These are phyloP conservation scores for Phialophora verrucosa DNA, from an alignment of 2,329 filamentous ascomycete genomes.

Conservation along the genomic window DNA sequence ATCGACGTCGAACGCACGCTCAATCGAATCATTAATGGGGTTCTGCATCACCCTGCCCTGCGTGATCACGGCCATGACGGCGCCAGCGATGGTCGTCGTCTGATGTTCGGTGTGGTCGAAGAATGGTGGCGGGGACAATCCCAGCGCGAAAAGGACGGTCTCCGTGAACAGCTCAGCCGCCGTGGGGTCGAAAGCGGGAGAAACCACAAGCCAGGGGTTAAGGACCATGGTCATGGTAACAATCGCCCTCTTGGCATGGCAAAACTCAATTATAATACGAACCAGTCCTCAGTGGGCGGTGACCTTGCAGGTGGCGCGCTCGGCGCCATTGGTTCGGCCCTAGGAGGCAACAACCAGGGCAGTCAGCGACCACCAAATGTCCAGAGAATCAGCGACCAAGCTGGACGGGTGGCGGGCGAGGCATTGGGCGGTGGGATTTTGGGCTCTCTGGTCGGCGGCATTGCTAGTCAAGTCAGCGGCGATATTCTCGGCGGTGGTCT, in stretches of 20 bases:
- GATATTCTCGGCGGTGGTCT: slow-evolving; percentile 66
- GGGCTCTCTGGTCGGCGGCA: slow-evolving; percentile 68
- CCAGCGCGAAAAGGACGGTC: slow-evolving; percentile 66
- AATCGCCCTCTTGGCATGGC: slow-evolving; percentile 79
- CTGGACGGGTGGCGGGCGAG: slow-evolving; percentile 61
- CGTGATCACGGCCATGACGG: slow-evolving; percentile 72
- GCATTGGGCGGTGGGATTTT: slow-evolving; percentile 69
- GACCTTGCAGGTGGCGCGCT: slow-evolving; percentile 43
- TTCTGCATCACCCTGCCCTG: slow-evolving; percentile 87
- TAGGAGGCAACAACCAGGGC: slow-evolving; percentile 29
- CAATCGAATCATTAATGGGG: slow-evolving; percentile 77
- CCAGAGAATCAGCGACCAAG: slow-evolving; percentile 25
- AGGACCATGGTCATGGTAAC: slow-evolving; percentile 85
- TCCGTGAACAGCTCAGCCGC: slow-evolving; percentile 76
- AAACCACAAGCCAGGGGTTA: slow-evolving; percentile 85
- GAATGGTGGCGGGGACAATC: slow-evolving; percentile 79
- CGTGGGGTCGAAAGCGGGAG: slow-evolving; percentile 75
- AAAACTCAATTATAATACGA: slow-evolving; percentile 38
- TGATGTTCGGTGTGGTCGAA: slow-evolving; percentile 80
- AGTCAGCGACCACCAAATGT: slow-evolving; percentile 25
- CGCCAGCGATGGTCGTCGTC: slow-evolving; percentile 70
- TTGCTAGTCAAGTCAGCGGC: slow-evolving; percentile 63
- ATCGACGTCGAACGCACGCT: slow-evolving; percentile 72
- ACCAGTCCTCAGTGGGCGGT: slow-evolving; percentile 33
- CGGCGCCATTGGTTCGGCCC: slow-evolving; percentile 41